Conservation (phyloP, 257 asterid species). For the Plantago major region DNA sequence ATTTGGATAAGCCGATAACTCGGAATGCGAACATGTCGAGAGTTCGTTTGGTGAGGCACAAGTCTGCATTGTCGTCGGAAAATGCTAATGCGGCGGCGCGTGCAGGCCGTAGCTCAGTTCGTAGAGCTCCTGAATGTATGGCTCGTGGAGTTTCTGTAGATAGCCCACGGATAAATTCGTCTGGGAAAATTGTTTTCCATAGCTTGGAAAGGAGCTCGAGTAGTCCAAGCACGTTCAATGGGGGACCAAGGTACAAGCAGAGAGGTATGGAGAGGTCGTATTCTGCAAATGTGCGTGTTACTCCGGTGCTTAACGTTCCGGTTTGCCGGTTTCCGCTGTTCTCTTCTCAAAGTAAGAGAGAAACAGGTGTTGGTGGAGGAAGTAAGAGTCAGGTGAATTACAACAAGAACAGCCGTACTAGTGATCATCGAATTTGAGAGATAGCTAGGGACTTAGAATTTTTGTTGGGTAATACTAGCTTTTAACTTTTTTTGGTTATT, state of each 20-base stretch:
- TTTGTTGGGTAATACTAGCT: conserved; percentile 4
- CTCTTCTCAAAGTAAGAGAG: conserved; percentile 21
- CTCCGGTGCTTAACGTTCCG: conserved; percentile 38
- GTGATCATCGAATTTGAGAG: conserved; percentile 22
- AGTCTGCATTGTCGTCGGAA: background rate
- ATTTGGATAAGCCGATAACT: conserved; percentile 33
- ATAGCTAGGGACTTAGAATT: background rate
- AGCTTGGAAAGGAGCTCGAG: conserved; percentile 35
- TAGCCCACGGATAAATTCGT: conserved; percentile 33
- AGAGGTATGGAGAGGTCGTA: conserved; percentile 35
- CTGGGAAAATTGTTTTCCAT: conserved; percentile 34
- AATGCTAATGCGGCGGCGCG: background rate
- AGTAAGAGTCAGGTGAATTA: conserved; percentile 11
- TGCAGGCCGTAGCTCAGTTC: too few relatives aligned
- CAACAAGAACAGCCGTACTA: conserved; percentile 23
- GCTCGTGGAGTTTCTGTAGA: conserved; percentile 12
- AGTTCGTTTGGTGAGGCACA: conserved; percentile 11
- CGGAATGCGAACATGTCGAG: conserved; percentile 6
- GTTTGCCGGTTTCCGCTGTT: conserved; percentile 22
- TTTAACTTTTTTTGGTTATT: background rate
- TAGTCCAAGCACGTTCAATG: conserved; percentile 28
- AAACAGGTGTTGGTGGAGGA: conserved; percentile 15
- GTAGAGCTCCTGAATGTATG: background rate
- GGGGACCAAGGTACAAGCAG: conserved; percentile 20
- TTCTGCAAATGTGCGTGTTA: conserved; percentile 28